Evolutionary conservation across 73 alveolate genomes (phyloP).

Genomic region (Paramecium sonneborni): DNA sequence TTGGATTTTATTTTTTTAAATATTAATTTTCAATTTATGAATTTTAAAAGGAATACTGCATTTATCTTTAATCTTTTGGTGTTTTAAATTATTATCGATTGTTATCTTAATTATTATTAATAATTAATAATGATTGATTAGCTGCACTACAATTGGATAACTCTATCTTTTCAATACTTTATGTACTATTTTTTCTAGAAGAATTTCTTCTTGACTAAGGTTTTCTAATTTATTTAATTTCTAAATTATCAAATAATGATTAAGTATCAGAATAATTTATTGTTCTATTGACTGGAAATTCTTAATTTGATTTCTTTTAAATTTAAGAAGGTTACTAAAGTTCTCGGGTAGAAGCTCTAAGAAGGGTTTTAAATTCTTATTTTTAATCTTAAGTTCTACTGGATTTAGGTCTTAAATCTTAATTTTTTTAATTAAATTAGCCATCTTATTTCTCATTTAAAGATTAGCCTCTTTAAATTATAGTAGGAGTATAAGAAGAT

Average conservation of each 20-base stretch:
- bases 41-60: neutral
- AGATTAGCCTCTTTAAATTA: neutral
- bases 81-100: neutral
- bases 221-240: neutral
- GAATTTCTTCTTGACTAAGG: neutral
- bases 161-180: constrained; percentile 7
- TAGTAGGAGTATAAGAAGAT: neutral
- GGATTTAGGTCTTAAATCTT: neutral
- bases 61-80: neutral
- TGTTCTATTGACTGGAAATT: neutral
- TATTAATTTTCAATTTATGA: neutral
- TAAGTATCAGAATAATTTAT: neutral
- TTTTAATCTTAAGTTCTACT: neutral
- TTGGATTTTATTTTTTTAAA: neutral
- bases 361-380: constrained; percentile 26
- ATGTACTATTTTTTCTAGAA: neutral
- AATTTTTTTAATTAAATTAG: neutral
- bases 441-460: neutral
- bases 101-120: neutral
- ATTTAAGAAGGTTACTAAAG: neutral
- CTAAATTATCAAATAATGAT: neutral
- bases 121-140: neutral
- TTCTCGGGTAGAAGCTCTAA: constrained; percentile 8
- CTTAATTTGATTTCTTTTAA: neutral
- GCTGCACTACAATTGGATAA: neutral